Conservation (phyloP, 306 rosid species). For the Erythrophleum fordii region DNA sequence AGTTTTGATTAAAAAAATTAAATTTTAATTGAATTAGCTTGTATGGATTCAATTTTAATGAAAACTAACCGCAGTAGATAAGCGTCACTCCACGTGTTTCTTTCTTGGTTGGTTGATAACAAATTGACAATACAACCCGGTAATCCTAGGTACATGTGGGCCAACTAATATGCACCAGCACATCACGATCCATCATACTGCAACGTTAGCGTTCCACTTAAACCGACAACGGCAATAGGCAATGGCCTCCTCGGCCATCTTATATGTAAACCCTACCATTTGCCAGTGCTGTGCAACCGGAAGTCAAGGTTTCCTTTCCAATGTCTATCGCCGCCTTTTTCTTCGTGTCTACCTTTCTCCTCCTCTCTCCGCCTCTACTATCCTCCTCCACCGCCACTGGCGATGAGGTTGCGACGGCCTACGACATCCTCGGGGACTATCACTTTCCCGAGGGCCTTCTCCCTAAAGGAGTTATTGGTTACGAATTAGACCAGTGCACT, state of each 20-base stretch:
- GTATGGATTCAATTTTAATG: not conserved
- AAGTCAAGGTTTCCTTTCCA: not conserved
- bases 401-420: conserved; percentile 41
- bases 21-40: not conserved
- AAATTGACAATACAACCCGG: not conserved
- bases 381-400: conserved; percentile 16
- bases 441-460: conserved; percentile 75
- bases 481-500: conserved; percentile 51
- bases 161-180: not conserved
- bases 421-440: conserved; percentile 55
- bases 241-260: not conserved
- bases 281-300: not conserved
- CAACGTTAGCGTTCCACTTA: not conserved
- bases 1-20: not conserved
- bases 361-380: conserved; percentile 38
- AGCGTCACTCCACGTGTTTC: not conserved
- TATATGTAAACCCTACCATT: not conserved
- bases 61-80: no score
- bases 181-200: not conserved
- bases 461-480: conserved; percentile 63
- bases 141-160: not conserved
- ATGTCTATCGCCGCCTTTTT: conserved; percentile 44
- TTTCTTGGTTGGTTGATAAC: no score
- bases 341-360: conserved; percentile 32
- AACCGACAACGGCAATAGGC: not conserved